phyloP scores from a whole-genome alignment of 148 eudicot genomes.

The Fagopyrum homotropicum region DNA sequence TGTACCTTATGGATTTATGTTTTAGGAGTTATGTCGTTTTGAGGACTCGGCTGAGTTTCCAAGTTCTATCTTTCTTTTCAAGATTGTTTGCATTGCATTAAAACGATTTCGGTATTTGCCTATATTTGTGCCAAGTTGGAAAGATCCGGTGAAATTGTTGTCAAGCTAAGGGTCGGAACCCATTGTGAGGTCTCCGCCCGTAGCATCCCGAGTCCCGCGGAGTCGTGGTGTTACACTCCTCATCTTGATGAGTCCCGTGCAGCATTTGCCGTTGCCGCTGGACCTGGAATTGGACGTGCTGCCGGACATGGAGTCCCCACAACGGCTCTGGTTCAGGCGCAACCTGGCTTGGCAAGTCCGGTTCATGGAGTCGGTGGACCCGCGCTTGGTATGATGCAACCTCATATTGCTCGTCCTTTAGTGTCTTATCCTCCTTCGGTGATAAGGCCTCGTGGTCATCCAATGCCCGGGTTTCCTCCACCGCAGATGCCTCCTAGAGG shows the following conservation, averaged over 20 bases:
- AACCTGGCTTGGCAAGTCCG: conserved; percentile 84
- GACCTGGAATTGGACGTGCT: conserved; percentile 74
- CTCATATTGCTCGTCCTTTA: conserved; percentile 77
- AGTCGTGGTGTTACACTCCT: too few relatives aligned
- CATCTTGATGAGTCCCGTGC: conserved; percentile 84
- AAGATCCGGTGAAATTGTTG: too few relatives aligned
- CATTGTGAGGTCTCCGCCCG: too few relatives aligned
- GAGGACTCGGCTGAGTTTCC: too few relatives aligned
- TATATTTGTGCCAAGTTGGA: too few relatives aligned
- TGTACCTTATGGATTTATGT: too few relatives aligned
- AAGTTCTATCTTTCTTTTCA: too few relatives aligned
- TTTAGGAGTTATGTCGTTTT: too few relatives aligned
- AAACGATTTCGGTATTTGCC: too few relatives aligned
- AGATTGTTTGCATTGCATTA: too few relatives aligned
- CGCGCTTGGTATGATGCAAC: conserved; percentile 95
- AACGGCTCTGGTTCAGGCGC: conserved; percentile 53
- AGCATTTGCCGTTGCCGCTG: conserved; percentile 34
- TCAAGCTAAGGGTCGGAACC: too few relatives aligned
- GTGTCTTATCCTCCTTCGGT: conserved; percentile 48
- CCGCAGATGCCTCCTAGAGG: conserved; percentile 30
- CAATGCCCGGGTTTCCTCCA: conserved; percentile 25
- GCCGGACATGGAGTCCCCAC: conserved; percentile 75
- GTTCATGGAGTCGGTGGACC: conserved; percentile 92
- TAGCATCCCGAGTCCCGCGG: too few relatives aligned
- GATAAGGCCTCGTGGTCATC: conserved; percentile 55